A percentile compares a stretch with the other conserved stretches of the same genome.
These are phyloP conservation scores for Tricholomella constricta DNA, from an alignment of 768 basidiomycete species.

Conservation along the genomic window DNA sequence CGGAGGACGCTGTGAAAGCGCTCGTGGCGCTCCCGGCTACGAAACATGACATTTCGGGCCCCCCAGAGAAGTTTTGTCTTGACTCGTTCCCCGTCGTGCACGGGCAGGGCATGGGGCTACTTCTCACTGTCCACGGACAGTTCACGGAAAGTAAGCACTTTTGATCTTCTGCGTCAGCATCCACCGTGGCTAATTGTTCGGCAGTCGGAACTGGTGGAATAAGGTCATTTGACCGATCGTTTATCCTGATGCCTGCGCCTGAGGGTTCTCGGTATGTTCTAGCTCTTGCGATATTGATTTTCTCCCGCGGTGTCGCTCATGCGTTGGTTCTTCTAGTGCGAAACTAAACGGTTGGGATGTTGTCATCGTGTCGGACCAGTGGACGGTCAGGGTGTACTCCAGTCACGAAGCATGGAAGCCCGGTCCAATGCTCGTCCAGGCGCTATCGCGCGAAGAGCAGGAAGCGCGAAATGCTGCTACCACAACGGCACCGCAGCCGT, in stretches of 20 bases:
- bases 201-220: slow-evolving; percentile 60
- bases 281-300: neutral
- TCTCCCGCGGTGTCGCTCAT: slow-evolving; percentile 10
- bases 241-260: slow-evolving; percentile 80
- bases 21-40: slow-evolving; percentile 72
- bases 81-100: slow-evolving; percentile 81
- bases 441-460: slow-evolving; percentile 31
- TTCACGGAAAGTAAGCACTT: slow-evolving; percentile 79
- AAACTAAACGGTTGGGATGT: slow-evolving; percentile 87
- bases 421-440: slow-evolving; percentile 75
- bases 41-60: slow-evolving; percentile 77
- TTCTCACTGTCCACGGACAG: slow-evolving; percentile 84
- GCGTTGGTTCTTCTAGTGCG: slow-evolving; percentile 48
- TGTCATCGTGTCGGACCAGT: slow-evolving; percentile 85
- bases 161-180: neutral
- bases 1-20: slow-evolving; percentile 60
- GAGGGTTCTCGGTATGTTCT: slow-evolving; percentile 79
- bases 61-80: slow-evolving; percentile 81
- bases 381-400: slow-evolving; percentile 82
- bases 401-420: slow-evolving; percentile 78
- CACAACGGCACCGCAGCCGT: slow-evolving; percentile 27
- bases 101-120: slow-evolving; percentile 61
- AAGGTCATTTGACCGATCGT: slow-evolving; percentile 92
- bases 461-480: slow-evolving; percentile 27
- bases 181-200: slow-evolving; percentile 8